Evolutionary conservation across 176 grass and related monocot species (phyloP).

Genomic region (Oryza meyeriana): DNA sequence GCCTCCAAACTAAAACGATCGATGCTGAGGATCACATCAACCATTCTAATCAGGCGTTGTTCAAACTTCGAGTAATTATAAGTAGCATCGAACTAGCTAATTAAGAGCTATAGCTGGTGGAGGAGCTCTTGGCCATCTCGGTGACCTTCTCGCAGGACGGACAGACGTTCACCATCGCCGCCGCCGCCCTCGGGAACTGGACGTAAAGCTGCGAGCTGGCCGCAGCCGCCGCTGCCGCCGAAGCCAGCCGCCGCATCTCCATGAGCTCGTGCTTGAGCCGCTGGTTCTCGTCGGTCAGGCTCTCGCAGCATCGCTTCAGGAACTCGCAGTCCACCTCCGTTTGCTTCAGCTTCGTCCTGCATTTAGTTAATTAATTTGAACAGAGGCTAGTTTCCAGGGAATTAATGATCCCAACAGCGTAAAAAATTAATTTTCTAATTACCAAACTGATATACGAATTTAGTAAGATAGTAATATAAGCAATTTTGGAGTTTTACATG

Average conservation of each 20-base stretch:
- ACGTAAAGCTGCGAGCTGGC: constrained; percentile 7
- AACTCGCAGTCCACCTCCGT: constrained; percentile 64
- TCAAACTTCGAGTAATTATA: neutral
- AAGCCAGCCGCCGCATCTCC: constrained; percentile 35
- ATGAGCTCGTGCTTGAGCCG: constrained; percentile 57
- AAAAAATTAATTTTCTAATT: too few species aligned
- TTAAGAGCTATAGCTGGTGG: constrained; percentile 34
- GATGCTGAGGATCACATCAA: too few species aligned
- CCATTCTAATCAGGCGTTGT: neutral
- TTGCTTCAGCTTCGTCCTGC: constrained; percentile 75
- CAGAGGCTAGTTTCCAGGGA: neutral
- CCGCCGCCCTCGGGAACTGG: constrained; percentile 18
- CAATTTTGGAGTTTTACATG: too few species aligned
- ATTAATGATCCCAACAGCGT: neutral
- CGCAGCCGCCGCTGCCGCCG: neutral
- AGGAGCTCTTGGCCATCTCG: constrained; percentile 34
- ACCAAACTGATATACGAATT: too few species aligned
- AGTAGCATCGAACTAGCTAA: neutral
- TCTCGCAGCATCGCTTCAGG: constrained; percentile 61
- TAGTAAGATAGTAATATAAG: too few species aligned
- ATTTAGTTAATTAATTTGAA: neutral
- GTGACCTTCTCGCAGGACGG: constrained; percentile 55
- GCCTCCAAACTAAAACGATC: neutral
- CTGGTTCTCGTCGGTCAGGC: constrained; percentile 61
- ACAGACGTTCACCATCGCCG: constrained; percentile 30